phyloP scores from a whole-genome alignment of 441 rosid species.

The Adansonia rubrostipa region DNA sequence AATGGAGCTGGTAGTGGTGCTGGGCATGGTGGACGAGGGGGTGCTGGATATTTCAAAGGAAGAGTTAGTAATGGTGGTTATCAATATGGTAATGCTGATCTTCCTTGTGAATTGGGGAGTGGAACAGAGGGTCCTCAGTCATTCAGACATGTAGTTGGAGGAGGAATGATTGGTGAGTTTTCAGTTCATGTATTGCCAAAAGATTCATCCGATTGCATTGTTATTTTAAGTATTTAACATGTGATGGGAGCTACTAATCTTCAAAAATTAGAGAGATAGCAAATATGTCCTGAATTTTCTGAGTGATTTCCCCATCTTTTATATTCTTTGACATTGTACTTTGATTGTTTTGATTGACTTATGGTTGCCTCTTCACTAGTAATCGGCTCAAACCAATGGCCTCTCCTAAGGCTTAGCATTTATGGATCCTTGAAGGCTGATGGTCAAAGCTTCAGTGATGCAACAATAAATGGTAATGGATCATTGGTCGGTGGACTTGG shows the following conservation, averaged over 20 bases:
- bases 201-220: slow-evolving; percentile 9
- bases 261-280: not conserved
- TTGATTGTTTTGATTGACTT: slow-evolving; percentile 24
- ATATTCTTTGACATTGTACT: slow-evolving; percentile 11
- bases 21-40: slow-evolving; percentile 98
- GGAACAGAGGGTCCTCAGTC: slow-evolving; percentile 89
- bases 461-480: slow-evolving; percentile 46
- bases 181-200: slow-evolving; percentile 5
- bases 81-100: slow-evolving; percentile 82
- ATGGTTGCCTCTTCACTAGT: slow-evolving; percentile 52
- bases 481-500: slow-evolving; percentile 90
- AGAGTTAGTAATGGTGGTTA: slow-evolving; percentile 83
- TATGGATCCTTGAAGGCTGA: slow-evolving; percentile 82
- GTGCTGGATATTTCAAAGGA: slow-evolving; percentile 91
- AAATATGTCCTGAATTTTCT: slow-evolving; percentile 15
- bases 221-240: slow-evolving; percentile 3
- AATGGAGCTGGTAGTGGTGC: slow-evolving; percentile 98
- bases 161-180: slow-evolving; percentile 91
- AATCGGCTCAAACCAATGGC: slow-evolving; percentile 93
- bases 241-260: slow-evolving; percentile 6
- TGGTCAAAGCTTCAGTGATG: slow-evolving; percentile 78
- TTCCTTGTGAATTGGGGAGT: slow-evolving; percentile 98
- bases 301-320: slow-evolving; percentile 5
- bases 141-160: slow-evolving; percentile 75
- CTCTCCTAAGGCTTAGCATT: slow-evolving; percentile 71